Evolutionary conservation across 768 basidiomycete genomes (phyloP).

Genomic region (Mycena floridula): DNA sequence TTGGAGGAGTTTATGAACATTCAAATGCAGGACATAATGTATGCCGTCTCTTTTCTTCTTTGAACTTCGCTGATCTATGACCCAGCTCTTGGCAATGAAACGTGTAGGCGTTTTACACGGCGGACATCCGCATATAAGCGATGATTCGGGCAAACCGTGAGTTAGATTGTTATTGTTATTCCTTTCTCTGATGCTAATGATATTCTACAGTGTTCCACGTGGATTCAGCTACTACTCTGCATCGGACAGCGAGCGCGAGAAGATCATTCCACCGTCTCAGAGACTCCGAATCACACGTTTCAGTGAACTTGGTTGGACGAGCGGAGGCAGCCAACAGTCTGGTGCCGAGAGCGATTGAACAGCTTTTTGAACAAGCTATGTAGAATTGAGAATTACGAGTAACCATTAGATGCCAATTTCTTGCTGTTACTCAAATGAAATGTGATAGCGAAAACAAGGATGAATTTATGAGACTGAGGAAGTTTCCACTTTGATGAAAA

Average conservation of each 20-base stretch:
- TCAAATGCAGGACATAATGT: constrained; percentile 54
- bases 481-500: too few relatives aligned
- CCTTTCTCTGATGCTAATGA: too few relatives aligned
- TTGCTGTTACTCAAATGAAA: too few relatives aligned
- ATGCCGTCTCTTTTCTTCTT: constrained; percentile 8
- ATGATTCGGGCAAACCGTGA: too few relatives aligned
- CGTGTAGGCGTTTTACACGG: constrained; percentile 40
- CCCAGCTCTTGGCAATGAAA: constrained; percentile 36
- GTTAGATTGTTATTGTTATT: too few relatives aligned
- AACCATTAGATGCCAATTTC: too few relatives aligned
- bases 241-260: constrained; percentile 15
- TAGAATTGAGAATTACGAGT: too few relatives aligned
- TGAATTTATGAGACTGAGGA: too few relatives aligned
- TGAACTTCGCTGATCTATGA: neutral
- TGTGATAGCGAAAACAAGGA: too few relatives aligned
- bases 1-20: constrained; percentile 53
- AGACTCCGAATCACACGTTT: constrained; percentile 62
- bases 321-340: constrained; percentile 38
- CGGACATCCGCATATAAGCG: too few relatives aligned
- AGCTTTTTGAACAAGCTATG: too few relatives aligned
- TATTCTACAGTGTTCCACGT: too few relatives aligned
- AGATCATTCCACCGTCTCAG: constrained; percentile 67
- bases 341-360: neutral
- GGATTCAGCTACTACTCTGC: neutral
- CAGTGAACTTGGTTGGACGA: constrained; percentile 48